These are phyloP conservation scores for Cordyceps farinosa DNA, from an alignment of 2,329 filamentous ascomycete genomes.

Conservation along the genomic window DNA sequence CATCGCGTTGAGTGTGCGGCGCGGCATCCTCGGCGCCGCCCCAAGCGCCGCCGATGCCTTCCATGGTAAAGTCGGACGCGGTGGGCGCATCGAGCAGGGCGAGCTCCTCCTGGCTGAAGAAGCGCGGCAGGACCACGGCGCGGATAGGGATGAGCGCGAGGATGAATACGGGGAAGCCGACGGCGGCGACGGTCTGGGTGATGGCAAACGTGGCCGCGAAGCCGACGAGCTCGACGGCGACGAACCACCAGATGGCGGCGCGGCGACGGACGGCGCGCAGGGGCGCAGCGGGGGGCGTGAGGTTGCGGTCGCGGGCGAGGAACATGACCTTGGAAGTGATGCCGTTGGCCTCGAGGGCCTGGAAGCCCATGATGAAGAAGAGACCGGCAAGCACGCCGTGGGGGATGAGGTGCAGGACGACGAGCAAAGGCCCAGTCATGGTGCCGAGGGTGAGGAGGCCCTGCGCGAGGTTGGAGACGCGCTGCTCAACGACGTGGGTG, in stretches of 20 bases:
- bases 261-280: slow-evolving; percentile 60
- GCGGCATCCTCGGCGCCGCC: slow-evolving; percentile 28
- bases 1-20: slow-evolving; percentile 16
- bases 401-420: slow-evolving; percentile 73
- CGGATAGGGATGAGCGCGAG: slow-evolving; percentile 64
- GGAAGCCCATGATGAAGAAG: slow-evolving; percentile 82
- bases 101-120: slow-evolving; percentile 60
- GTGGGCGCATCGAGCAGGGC: slow-evolving; percentile 66
- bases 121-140: slow-evolving; percentile 58
- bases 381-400: slow-evolving; percentile 76
- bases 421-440: slow-evolving; percentile 70
- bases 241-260: slow-evolving; percentile 66
- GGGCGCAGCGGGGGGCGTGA: slow-evolving; percentile 60
- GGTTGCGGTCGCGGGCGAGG: slow-evolving; percentile 57
- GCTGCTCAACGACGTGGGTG: slow-evolving; percentile 71
- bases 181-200: slow-evolving; percentile 77
- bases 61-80: slow-evolving; percentile 71
- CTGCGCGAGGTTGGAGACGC: slow-evolving; percentile 73
- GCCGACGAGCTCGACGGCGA: slow-evolving; percentile 62
- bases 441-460: slow-evolving; percentile 74
- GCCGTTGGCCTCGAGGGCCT: slow-evolving; percentile 72
- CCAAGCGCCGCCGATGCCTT: slow-evolving; percentile 65
- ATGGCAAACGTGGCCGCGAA: slow-evolving; percentile 80
- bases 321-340: slow-evolving; percentile 74
- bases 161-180: slow-evolving; percentile 76